Conservation (phyloP, 768 basidiomycete genomes). For the Panus rudis region DNA sequence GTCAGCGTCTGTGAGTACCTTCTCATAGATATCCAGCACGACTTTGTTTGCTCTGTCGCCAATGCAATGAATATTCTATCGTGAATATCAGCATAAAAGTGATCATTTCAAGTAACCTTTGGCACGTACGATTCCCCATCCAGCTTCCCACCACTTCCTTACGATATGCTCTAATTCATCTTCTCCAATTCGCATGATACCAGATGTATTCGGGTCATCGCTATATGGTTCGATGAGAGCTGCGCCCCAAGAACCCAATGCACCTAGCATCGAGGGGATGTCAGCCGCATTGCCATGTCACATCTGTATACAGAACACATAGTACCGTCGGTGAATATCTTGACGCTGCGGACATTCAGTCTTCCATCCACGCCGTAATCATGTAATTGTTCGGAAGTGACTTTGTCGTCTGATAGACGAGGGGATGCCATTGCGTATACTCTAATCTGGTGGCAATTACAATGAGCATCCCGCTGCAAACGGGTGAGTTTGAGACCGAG, state of each 20-base stretch:
- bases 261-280: slow-evolving; percentile 40
- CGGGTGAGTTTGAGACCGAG: background rate
- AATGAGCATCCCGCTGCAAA: background rate
- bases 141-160: slow-evolving; percentile 58
- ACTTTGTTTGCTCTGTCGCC: slow-evolving; percentile 84
- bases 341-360: slow-evolving; percentile 58
- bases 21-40: slow-evolving; percentile 79
- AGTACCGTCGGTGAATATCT: slow-evolving; percentile 71
- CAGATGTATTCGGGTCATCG: slow-evolving; percentile 65
- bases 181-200: slow-evolving; percentile 58
- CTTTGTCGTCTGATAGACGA: slow-evolving; percentile 52
- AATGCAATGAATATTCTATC: slow-evolving; percentile 84
- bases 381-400: slow-evolving; percentile 48
- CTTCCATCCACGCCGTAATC: slow-evolving; percentile 51
- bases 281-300: slow-evolving; percentile 5
- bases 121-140: slow-evolving; percentile 74
- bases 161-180: slow-evolving; percentile 48
- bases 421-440: slow-evolving; percentile 35
- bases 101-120: background rate
- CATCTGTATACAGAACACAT: background rate
- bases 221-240: slow-evolving; percentile 82
- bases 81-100: background rate
- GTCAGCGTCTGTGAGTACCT: slow-evolving; percentile 32
- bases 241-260: slow-evolving; percentile 89
- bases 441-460: slow-evolving; percentile 24